phyloP scores from a whole-genome alignment of 352 stramenopile species.

The Phytophthora cactorum region DNA sequence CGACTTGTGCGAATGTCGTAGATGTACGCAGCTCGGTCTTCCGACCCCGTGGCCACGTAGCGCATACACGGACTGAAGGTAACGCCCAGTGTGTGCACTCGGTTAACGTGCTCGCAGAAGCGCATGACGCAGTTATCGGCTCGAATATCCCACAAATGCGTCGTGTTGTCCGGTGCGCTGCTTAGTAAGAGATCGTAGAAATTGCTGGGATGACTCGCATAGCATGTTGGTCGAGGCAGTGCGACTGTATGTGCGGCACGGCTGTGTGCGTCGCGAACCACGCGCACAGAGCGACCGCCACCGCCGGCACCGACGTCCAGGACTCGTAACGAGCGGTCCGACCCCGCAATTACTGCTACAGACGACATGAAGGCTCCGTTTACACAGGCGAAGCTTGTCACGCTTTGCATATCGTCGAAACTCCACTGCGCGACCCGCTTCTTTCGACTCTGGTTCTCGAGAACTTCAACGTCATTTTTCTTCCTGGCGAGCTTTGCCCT shows the following conservation, averaged over 20 bases:
- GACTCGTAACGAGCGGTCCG: constrained; percentile 77
- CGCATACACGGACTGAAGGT: constrained; percentile 92
- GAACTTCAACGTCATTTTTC: constrained; percentile 42
- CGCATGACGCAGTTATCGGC: constrained; percentile 87
- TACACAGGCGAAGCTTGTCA: constrained; percentile 76
- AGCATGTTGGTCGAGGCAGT: constrained; percentile 72
- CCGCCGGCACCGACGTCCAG: constrained; percentile 70
- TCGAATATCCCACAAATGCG: constrained; percentile 88
- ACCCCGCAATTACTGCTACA: constrained; percentile 73
- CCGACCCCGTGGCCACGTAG: constrained; percentile 87
- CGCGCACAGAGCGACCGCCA: constrained; percentile 47
- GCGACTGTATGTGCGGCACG: constrained; percentile 70
- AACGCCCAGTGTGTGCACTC: constrained; percentile 71
- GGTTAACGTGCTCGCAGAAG: constrained; percentile 86
- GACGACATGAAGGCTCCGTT: constrained; percentile 86
- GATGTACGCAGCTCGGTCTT: constrained; percentile 83
- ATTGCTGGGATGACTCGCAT: constrained; percentile 70
- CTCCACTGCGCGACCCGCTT: constrained; percentile 68
- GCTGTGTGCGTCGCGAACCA: constrained; percentile 69
- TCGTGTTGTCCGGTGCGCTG: constrained; percentile 68
- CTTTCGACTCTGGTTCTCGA: constrained; percentile 73
- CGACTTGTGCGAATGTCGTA: constrained; percentile 88
- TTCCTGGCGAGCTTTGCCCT: constrained; percentile 23
- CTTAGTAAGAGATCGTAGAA: constrained; percentile 89
- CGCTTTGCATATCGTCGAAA: constrained; percentile 66